Conservation (phyloP, 257 asterid species). For the Nicotiana otophora region DNA sequence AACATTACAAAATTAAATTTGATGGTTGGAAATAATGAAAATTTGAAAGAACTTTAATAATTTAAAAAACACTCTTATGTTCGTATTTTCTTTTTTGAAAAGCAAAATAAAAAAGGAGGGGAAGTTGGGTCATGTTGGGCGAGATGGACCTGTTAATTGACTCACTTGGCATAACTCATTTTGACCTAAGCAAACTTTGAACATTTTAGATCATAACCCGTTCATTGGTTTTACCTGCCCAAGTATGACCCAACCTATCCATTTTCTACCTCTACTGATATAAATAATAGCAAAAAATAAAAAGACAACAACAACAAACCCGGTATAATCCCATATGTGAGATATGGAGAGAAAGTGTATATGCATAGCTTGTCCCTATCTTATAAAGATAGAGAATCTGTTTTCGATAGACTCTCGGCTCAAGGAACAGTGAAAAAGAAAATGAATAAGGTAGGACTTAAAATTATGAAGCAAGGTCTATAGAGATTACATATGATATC, state of each 20-base stretch:
- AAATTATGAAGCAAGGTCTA: not conserved
- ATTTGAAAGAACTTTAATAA: not conserved
- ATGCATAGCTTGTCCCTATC: too few species aligned
- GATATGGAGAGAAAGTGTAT: too few species aligned
- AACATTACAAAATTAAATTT: not conserved
- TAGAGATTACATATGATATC: conserved; percentile 49
- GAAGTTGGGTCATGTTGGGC: not conserved
- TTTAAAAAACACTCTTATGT: too few species aligned
- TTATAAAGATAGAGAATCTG: too few species aligned
- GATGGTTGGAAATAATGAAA: not conserved
- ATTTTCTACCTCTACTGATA: not conserved
- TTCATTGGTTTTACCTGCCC: not conserved
- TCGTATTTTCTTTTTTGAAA: too few species aligned
- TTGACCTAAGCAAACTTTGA: not conserved
- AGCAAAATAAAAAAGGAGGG: not conserved
- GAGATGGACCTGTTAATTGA: not conserved
- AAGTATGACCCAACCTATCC: not conserved
- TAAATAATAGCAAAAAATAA: too few species aligned
- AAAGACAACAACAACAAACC: too few species aligned
- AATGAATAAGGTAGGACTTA: not conserved
- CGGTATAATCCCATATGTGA: too few species aligned
- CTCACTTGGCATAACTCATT: not conserved
- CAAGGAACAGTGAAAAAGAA: too few species aligned
- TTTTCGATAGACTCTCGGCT: too few species aligned
- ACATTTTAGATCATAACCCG: not conserved